A percentile compares a stretch with the other conserved stretches of the same genome.
Conservation (phyloP, 495 filamentous ascomycete species). For the Trypethelium eluteriae region DNA sequence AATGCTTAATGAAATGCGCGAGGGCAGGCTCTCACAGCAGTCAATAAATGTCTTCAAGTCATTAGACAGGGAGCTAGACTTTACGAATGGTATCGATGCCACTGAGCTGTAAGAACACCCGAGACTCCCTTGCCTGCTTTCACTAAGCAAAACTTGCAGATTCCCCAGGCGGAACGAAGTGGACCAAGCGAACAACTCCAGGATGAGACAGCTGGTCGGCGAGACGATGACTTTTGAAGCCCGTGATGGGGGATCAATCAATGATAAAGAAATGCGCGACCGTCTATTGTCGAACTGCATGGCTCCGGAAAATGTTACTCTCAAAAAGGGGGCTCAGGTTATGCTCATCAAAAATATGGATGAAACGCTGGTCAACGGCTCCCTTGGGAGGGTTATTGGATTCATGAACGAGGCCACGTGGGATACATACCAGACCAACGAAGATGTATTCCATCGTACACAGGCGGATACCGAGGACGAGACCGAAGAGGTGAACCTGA, state of each 20-base stretch:
- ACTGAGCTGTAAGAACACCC: conserved; percentile 65
- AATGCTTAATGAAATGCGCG: conserved; percentile 96
- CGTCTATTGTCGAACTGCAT: conserved; percentile 84
- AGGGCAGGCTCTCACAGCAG: conserved; percentile 64
- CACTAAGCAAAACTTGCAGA: conserved; percentile 36
- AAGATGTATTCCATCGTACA: conserved; percentile 31
- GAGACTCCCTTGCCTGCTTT: neutral
- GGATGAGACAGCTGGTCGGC: conserved; percentile 66
- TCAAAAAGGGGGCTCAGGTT: conserved; percentile 91
- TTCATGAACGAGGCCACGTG: conserved; percentile 84
- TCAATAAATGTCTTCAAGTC: conserved; percentile 65
- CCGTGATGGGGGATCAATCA: conserved; percentile 64
- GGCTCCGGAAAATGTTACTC: conserved; percentile 65
- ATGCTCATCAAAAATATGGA: conserved; percentile 99
- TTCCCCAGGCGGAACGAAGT: conserved; percentile 90
- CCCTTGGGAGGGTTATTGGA: conserved; percentile 71
- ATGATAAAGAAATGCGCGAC: conserved; percentile 59
- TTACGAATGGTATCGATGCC: conserved; percentile 71
- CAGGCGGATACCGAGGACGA: conserved; percentile 37
- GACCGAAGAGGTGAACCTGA: conserved; percentile 39
- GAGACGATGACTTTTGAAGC: conserved; percentile 59
- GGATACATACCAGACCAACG: conserved; percentile 52
- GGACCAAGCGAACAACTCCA: conserved; percentile 69
- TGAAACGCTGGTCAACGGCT: conserved; percentile 86
- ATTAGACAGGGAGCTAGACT: conserved; percentile 60